Base-by-base conservation (phyloP, 164 flowering plant species). In the Brasenia schreberi region DNA sequence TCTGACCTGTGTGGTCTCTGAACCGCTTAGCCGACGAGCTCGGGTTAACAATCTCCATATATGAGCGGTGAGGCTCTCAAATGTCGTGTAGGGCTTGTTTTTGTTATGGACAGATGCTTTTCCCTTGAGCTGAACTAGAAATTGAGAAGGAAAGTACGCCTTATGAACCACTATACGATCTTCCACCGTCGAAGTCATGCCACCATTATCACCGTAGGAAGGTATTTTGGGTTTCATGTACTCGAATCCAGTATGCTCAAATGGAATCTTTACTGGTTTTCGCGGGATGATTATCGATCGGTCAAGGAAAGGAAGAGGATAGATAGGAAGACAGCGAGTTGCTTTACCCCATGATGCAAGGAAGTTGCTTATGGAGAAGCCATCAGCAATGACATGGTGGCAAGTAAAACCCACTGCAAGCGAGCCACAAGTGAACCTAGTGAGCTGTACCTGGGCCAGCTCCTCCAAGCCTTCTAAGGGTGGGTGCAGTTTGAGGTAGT, bases 31-130 rank as follows among this genome's bases (percentile, higher is more conserved):
- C 9, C 70, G 66, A 2, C 77, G 73, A 5, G 73, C 75, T 56
- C 62, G 56, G 0, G 79, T 71, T 16, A 76, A 64, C 68, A 67
- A 71, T 62, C 75, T 66, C 81, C 81, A 78, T 11, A 75, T 63
- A 67, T 77, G 80, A 5, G 71, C 80, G 16, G 71, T 45, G 19
- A 77, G 59, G 71, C 75, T 66, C 69, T 77, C 71, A 33, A 77
- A 74, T 0, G 80, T 74, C 69, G 67, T 77, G 64, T 66, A 77
- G 5, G 52, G 18, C 1, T 19, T 16, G 16, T n/a, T 64, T 1
- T 66, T 60, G 18, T 64, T 56, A 17, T 27, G 59, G 3, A 66
- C 45, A 4, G 65, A 69, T 12, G 70, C 73, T 61, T 45, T 67
- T 3, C 66, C 59, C 45, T 77, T 77, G 69, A 77, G 71, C 65